A percentile compares a stretch with the other conserved stretches of the same genome.
Evolutionary conservation across 139 green algal species (phyloP).

Genomic region (Desmodesmus armatus): DNA sequence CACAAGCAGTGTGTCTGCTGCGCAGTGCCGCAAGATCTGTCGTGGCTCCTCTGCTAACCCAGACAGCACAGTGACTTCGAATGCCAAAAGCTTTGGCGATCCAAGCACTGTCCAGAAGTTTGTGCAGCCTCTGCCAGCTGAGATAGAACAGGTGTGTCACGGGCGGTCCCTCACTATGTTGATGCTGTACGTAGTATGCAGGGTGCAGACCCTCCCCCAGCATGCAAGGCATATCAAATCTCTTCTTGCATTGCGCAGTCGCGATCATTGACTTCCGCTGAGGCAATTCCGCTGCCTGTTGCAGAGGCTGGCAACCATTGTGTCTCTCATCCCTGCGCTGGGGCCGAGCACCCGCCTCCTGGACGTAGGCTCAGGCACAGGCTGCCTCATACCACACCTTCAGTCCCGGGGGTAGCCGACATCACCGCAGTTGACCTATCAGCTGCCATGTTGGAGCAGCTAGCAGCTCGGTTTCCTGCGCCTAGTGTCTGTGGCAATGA

Average conservation of each 20-base stretch:
- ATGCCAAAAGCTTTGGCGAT: slow-evolving; percentile 16
- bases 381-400: slow-evolving; percentile 72
- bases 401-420: slow-evolving; percentile 62
- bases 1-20: background rate
- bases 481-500: slow-evolving; percentile 68
- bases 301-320: slow-evolving; percentile 58
- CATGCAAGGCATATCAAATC: too few relatives aligned
- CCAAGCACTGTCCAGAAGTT: slow-evolving; percentile 36
- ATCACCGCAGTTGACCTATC: slow-evolving; percentile 78
- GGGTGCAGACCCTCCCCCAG: too few relatives aligned
- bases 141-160: slow-evolving; percentile 37
- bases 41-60: background rate
- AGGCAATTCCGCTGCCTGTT: background rate
- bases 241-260: too few relatives aligned
- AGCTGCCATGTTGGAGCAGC: slow-evolving; percentile 65
- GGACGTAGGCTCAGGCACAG: slow-evolving; percentile 76
- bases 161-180: too few relatives aligned
- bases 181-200: too few relatives aligned
- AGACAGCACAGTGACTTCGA: background rate
- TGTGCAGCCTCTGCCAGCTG: slow-evolving; percentile 1
- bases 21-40: background rate
- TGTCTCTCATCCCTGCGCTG: slow-evolving; percentile 50
- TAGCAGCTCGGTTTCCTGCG: slow-evolving; percentile 32
- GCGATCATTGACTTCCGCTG: too few relatives aligned
- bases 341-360: slow-evolving; percentile 58